Base-by-base conservation (phyloP, 805 yeast genomes). In the Jamesozyma gamospora region DNA sequence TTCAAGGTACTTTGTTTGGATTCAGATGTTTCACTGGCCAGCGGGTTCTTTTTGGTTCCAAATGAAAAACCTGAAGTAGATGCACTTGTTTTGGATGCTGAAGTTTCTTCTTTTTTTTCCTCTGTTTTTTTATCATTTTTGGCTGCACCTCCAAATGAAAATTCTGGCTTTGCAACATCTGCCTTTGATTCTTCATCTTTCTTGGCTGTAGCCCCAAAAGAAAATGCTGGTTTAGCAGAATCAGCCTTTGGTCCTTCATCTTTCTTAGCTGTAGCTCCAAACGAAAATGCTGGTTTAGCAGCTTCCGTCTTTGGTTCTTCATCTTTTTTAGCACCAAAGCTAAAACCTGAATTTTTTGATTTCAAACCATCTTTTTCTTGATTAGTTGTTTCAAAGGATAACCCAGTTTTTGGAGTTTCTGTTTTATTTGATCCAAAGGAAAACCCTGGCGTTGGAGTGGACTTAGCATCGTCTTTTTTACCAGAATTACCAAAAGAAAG, bases 101-200 rank as follows among this genome's bases (percentile, higher is more conserved):
- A 18, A 16, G 36, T n/a, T 5, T 34, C 37, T 13, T 34, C 26
- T 12, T 27, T 27, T 24, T 39, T 40, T 15, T 31, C 40, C 9
- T 47, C 36, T 6, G 32, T 15, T n/a, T 28, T 28, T 18, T 35
- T 43, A 17, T 40, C 46, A 28, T 31, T 32, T 32, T 44, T 47
- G 4, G 52, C 29, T 14, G 40, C 40, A 8, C 36, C 44, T 4
- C 43, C 47, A n/a, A 35, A 53, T 10, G 48, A 42, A 34, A 54
- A 50, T 8, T 44, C 40, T 24, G 56, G 45, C 15, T 41, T 40
- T 12, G 47, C 41, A 13, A 39, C 45, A 30, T 27, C 39, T 19
- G 41, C 36, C 33, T 42, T 43, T 24, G 37, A 36, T 3, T 46
- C 24, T 17, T 50, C 46, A 10, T 43, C 35, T 7, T 28, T 28